These are phyloP conservation scores for Backusella tarrabulga DNA, from an alignment of 192 early-diverging fungal genomes.

Conservation along the genomic window DNA sequence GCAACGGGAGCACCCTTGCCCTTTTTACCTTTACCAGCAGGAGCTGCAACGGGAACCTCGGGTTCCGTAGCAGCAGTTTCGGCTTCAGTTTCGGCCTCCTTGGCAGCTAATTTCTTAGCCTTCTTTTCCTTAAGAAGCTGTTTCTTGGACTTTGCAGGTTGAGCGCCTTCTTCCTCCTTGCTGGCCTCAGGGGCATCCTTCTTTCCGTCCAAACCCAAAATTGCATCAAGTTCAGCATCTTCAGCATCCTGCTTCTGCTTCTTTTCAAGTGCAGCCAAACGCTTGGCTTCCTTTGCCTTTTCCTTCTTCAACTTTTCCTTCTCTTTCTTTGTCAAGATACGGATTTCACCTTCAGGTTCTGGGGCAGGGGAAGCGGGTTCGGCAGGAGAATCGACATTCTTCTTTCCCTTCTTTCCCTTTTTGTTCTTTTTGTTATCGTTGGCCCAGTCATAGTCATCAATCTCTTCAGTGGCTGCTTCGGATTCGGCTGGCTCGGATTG, in stretches of 20 bases:
- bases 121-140: slow-evolving; percentile 59
- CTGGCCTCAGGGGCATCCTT: slow-evolving; percentile 1
- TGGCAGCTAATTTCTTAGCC: slow-evolving; percentile 51
- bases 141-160: slow-evolving; percentile 37
- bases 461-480: slow-evolving; percentile 45
- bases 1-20: slow-evolving; percentile 55
- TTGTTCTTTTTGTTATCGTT: slow-evolving; percentile 47
- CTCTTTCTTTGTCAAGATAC: slow-evolving; percentile 83
- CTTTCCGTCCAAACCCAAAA: slow-evolving; percentile 37
- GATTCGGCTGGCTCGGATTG: background rate
- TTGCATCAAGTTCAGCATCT: slow-evolving; percentile 33
- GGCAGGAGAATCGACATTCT: slow-evolving; percentile 49
- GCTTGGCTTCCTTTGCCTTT: slow-evolving; percentile 58
- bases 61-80: slow-evolving; percentile 22
- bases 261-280: slow-evolving; percentile 47
- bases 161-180: slow-evolving; percentile 39
- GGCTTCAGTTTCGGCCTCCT: slow-evolving; percentile 37
- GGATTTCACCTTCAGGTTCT: slow-evolving; percentile 40
- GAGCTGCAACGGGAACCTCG: slow-evolving; percentile 19
- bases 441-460: slow-evolving; percentile 69
- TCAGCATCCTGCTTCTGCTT: slow-evolving; percentile 38
- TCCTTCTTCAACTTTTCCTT: slow-evolving; percentile 86
- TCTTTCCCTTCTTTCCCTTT: slow-evolving; percentile 45
- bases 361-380: slow-evolving; percentile 30
- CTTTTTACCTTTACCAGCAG: slow-evolving; percentile 51